Evolutionary conservation across 176 grass and related monocot species (phyloP), one percentile per base, ranked within the genome.

Genomic region (Paspalum notatum): DNA sequence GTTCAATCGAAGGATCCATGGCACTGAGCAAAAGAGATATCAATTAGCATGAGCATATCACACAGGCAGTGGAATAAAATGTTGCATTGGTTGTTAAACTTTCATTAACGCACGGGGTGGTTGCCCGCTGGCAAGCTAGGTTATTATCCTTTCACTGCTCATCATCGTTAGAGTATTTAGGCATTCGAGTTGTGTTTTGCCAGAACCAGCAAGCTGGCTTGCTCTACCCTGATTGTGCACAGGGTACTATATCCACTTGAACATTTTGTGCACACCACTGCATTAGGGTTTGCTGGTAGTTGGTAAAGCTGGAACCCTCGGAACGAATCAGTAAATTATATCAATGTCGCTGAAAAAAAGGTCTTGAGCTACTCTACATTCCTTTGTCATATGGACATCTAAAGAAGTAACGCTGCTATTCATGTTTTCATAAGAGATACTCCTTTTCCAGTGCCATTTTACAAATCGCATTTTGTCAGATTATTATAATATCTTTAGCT

Each of bases 241-340:
- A 25, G 2, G 32, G 32, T 32, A 32, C 32, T 32, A 32, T 32
- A 32, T 32, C 32, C 3, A 32, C 32, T 32, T 32, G 32, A 32
- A 32, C 32, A 32, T 3, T 3, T 32, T 32, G 59, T 58, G 26
- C n/a, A 52, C 17, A 66, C 0, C 5, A 77, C 75, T 20, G 12
- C 63, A 74, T 84, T 20, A 51, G 44, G 50, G 39, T 68, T 26
- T 54, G 3, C 10, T 25, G 47, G 22, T 16, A 68, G 37, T 13
- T 40, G 0, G 71, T 63, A 55, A 71, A 77, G 18, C 20, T 14
- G n/a, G 13, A 46, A 12, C 44, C 42, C 73, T 83, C 59, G 27
- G 37, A 73, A 49, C n/a, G 0, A 24, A 83, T 10, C 74, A 66
- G 17, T 38, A 79, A 74, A 74, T 68, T 74, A 21, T 62, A 62